A percentile compares a stretch with the other conserved stretches of the same genome.
Conservation (phyloP, 2,329 filamentous ascomycete species). For the Clonostachys solani region DNA sequence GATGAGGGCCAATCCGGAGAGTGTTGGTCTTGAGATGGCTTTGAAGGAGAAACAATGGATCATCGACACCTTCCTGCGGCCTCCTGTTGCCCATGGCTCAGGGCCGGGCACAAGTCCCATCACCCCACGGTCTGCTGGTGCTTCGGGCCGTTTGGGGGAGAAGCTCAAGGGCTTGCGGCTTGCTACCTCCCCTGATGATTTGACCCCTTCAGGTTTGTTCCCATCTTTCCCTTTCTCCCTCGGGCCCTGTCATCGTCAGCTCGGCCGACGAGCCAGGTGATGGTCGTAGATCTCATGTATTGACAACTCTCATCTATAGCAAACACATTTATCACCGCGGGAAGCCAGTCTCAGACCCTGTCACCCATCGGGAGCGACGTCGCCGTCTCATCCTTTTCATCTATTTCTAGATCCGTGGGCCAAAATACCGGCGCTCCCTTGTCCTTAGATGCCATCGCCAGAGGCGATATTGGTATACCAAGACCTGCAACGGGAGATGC, state of each 20-base stretch:
- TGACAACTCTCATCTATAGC: constrained; percentile 10
- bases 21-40: constrained; percentile 80
- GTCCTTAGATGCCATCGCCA: constrained; percentile 26
- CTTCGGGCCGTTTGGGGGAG: constrained; percentile 66
- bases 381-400: constrained; percentile 27
- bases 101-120: constrained; percentile 7
- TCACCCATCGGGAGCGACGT: constrained; percentile 23
- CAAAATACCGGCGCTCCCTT: constrained; percentile 12
- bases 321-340: constrained; percentile 26
- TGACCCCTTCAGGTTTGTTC: constrained; percentile 33
- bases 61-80: constrained; percentile 61
- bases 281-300: background rate
- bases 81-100: constrained; percentile 31
- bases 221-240: background rate
- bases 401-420: constrained; percentile 17
- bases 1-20: constrained; percentile 70
- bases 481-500: constrained; percentile 13
- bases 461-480: constrained; percentile 10
- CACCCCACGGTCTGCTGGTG: constrained; percentile 54
- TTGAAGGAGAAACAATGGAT: constrained; percentile 84
- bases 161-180: constrained; percentile 77
- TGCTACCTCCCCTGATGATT: constrained; percentile 65
- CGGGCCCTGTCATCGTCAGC: background rate
- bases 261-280: background rate
- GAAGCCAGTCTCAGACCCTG: constrained; percentile 24